Base-by-base conservation (phyloP, 768 basidiomycete genomes). In the Mycena amicta region DNA sequence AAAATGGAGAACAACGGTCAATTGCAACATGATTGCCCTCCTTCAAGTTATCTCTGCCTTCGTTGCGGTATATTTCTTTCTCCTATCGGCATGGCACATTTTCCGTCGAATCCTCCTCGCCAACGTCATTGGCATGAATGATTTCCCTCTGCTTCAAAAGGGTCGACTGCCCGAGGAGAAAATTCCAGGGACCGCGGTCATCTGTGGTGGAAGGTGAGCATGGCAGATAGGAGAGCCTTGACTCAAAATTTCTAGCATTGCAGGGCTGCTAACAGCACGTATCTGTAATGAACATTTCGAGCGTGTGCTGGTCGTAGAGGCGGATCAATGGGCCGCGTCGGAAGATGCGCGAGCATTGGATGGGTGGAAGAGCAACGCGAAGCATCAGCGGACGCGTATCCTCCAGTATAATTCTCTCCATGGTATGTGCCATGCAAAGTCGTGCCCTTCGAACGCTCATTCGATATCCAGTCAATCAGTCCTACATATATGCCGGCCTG, bases 241-340 rank as follows among this genome's bases (percentile, higher is more conserved):
- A n/a, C n/a, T n/a, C n/a, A n/a, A n/a, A n/a, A n/a, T n/a, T n/a
- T 20, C 6, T n/a, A 75, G 74, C 51, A 64, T 75, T 18, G 68
- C 68, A 16, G 74, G 74, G 6, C 54, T 75, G 13, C 50, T 71
- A 27, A 51, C 74, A 11, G 73, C 74, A 3, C 63, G 71, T n/a
- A 63, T 73, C 11, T 73, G 71, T 50, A 62, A 70, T 18, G 66
- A 72, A 55, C 72, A 73, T 50, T 75, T 74, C 56, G 67, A 72
- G 45, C 55, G 60, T 2, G 72, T 75, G 31, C 33, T 74, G 20
- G 59, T 75, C 41, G 56, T 75, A 26, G 74, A 75, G 41, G 62
- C 74, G 18, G 74, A 75, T 50, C 57, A 53, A 20, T 72, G 68
- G 68, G 30, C 68, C 3, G 57, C 62, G 18, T 55, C 64, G 0